These are phyloP conservation scores for Pilatotrama ljubarskyi DNA, from an alignment of 768 basidiomycete genomes.

Conservation along the genomic window DNA sequence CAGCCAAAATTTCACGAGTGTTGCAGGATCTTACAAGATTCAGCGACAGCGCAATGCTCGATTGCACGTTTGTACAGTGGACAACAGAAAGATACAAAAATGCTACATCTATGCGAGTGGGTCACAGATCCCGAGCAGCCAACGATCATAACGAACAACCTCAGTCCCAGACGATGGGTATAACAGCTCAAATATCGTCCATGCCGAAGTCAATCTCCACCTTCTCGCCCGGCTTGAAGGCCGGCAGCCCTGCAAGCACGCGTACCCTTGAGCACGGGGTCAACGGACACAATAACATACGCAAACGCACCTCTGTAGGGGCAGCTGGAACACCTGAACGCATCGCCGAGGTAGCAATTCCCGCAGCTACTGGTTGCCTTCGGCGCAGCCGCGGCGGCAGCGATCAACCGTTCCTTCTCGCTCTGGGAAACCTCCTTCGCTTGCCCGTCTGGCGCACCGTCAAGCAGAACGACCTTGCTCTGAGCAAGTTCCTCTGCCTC, in stretches of 20 bases:
- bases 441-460: conserved; percentile 60
- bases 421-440: conserved; percentile 55
- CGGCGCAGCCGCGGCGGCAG: conserved; percentile 68
- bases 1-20: no score
- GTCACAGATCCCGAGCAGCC: neutral
- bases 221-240: conserved; percentile 98
- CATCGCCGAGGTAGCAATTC: conserved; percentile 96
- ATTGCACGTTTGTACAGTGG: neutral
- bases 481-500: conserved; percentile 76
- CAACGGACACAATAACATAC: conserved; percentile 1
- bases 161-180: conserved; percentile 4
- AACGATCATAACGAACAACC: neutral
- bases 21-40: no score
- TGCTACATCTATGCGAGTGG: conserved; percentile 9
- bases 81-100: conserved; percentile 7
- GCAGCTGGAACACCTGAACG: conserved; percentile 94
- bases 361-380: conserved; percentile 97
- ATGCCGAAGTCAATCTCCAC: conserved; percentile 87
- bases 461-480: conserved; percentile 66
- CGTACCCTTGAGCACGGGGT: neutral
- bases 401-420: conserved; percentile 65
- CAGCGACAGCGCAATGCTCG: neutral
- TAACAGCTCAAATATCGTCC: conserved; percentile 70
- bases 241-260: conserved; percentile 78
- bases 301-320: conserved; percentile 92